These are phyloP conservation scores for Chalciporus sp. DNA, from an alignment of 1,284 basidiomycete species.

Conservation along the genomic window DNA sequence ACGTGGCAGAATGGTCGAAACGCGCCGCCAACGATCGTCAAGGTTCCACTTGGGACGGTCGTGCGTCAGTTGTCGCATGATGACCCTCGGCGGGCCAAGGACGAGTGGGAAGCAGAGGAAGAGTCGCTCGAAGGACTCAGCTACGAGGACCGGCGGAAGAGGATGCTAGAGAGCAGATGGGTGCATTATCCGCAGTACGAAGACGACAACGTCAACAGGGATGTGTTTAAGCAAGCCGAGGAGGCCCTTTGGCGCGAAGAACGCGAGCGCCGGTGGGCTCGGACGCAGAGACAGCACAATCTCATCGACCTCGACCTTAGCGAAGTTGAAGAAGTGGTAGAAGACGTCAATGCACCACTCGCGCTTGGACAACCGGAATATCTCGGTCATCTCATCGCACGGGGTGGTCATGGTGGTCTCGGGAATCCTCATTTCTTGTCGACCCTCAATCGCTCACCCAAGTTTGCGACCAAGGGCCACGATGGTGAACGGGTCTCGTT, in stretches of 20 bases:
- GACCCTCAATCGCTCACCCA: constrained; percentile 70
- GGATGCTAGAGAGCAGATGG: constrained; percentile 72
- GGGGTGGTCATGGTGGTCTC: constrained; percentile 83
- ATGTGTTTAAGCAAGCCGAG: constrained; percentile 79
- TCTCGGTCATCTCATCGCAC: constrained; percentile 71
- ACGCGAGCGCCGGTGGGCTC: constrained; percentile 52
- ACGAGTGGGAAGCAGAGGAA: constrained; percentile 70
- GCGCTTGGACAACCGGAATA: constrained; percentile 62
- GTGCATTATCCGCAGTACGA: constrained; percentile 76
- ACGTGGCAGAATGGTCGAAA: constrained; percentile 83
- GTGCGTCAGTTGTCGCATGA: constrained; percentile 72
- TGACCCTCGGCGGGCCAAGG: constrained; percentile 60
- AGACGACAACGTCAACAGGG: constrained; percentile 63
- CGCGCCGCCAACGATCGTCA: constrained; percentile 72
- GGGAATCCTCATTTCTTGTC: constrained; percentile 90
- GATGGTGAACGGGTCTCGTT: constrained; percentile 84
- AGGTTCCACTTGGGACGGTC: constrained; percentile 88
- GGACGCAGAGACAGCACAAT: constrained; percentile 44
- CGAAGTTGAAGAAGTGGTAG: constrained; percentile 45
- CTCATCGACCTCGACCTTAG: constrained; percentile 66
- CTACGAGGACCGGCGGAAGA: constrained; percentile 48
- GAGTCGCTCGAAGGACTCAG: constrained; percentile 55
- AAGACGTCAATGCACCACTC: constrained; percentile 63
- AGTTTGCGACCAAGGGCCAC: constrained; percentile 80
- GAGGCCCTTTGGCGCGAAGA: constrained; percentile 63